phyloP scores from a whole-genome alignment of 148 eudicot species.

The Heliosperma pusillum region DNA sequence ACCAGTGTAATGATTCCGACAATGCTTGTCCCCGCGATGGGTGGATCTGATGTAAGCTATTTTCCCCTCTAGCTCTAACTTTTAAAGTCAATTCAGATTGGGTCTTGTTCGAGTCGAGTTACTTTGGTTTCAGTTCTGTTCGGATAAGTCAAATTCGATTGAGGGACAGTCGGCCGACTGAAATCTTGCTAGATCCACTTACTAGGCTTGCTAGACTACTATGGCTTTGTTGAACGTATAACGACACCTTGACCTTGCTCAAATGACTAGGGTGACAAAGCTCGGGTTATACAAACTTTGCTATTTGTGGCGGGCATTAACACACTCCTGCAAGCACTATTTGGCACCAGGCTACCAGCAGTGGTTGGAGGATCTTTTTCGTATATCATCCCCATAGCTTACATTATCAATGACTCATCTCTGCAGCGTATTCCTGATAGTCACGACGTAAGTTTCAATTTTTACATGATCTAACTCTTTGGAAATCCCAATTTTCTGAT shows the following conservation, averaged over 20 bases:
- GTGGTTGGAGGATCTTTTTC: conserved; percentile 95
- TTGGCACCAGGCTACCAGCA: conserved; percentile 96
- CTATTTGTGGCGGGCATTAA: conserved; percentile 92
- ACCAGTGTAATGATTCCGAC: conserved; percentile 96
- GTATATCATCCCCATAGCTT: conserved; percentile 73
- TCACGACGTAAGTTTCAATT: conserved; percentile 61
- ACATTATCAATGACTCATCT: conserved; percentile 85
- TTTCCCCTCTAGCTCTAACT: background rate
- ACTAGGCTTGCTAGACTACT: background rate
- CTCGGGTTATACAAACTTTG: conserved; percentile 89
- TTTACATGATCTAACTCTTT: background rate
- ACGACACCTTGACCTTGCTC: conserved; percentile 25
- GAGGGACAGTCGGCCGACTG: background rate
- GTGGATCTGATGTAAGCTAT: conserved; percentile 83
- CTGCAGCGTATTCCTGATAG: conserved; percentile 58
- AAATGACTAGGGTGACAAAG: conserved; percentile 85
- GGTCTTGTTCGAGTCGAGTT: background rate
- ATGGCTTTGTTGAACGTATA: background rate
- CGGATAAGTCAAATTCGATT: background rate
- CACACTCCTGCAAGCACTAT: conserved; percentile 92
- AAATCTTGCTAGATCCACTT: background rate
- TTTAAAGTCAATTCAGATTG: background rate
- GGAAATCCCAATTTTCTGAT: background rate
- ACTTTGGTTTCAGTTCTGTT: background rate
- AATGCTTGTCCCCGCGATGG: conserved; percentile 82